These are phyloP conservation scores for Russula lepida DNA, from an alignment of 768 basidiomycete genomes.

Conservation along the genomic window DNA sequence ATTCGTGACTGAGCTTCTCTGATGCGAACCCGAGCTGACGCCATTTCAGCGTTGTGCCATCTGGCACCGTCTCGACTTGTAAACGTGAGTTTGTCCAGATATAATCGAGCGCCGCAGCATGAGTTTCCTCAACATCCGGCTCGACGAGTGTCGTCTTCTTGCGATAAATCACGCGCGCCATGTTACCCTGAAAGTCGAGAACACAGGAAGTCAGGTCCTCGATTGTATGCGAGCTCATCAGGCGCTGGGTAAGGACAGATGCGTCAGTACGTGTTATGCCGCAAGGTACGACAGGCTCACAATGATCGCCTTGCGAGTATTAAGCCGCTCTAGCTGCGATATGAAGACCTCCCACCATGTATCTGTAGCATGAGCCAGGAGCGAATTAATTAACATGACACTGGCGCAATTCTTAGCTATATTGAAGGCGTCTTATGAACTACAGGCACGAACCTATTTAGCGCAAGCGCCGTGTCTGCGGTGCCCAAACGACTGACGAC, in stretches of 20 bases:
- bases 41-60: slow-evolving; percentile 57
- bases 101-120: slow-evolving; percentile 47
- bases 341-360: slow-evolving; percentile 73
- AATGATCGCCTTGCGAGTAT: slow-evolving; percentile 73
- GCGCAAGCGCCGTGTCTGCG: slow-evolving; percentile 77
- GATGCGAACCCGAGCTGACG: slow-evolving; percentile 67
- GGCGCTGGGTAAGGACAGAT: slow-evolving; percentile 42
- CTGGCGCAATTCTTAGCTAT: slow-evolving; percentile 32
- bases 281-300: slow-evolving; percentile 35
- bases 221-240: slow-evolving; percentile 75
- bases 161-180: slow-evolving; percentile 67
- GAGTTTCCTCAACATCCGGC: slow-evolving; percentile 50
- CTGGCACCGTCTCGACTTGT: slow-evolving; percentile 41
- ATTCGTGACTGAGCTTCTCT: slow-evolving; percentile 70
- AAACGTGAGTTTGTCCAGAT: slow-evolving; percentile 64
- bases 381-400: slow-evolving; percentile 85
- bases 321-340: slow-evolving; percentile 61
- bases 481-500: slow-evolving; percentile 75
- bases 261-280: slow-evolving; percentile 6
- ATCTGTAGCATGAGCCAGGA: slow-evolving; percentile 73
- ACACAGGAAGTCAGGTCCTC: slow-evolving; percentile 80
- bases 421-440: slow-evolving; percentile 15
- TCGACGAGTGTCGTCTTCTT: slow-evolving; percentile 77
- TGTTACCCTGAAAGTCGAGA: slow-evolving; percentile 82
- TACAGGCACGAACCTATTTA: slow-evolving; percentile 52